Evolutionary conservation across 805 yeast species (phyloP), one percentile per base, ranked within the genome.

Genomic region (Wickerhamomyces subpelliculosus): DNA sequence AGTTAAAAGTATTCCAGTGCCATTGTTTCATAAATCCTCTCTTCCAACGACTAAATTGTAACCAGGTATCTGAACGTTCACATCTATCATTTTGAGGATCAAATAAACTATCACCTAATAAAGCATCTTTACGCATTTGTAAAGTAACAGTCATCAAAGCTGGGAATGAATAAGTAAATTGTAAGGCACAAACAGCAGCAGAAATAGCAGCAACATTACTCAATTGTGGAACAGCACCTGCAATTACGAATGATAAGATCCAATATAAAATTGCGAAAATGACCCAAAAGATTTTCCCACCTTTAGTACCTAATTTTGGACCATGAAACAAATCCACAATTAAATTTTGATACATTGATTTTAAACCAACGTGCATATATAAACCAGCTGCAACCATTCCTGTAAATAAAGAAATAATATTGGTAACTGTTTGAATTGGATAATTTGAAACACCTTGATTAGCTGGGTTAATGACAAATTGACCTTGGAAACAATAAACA

Each of bases 291-390:
- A 44, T 26, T 32, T 52, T 48, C 16, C 61, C 61, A 17, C 16
- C 14, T 20, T 35, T 44, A 6, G 58, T 47, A 8, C 40, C 38
- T 12, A 54, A 38, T 22, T 41, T 40, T 12, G 58, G 48, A 3
- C 47, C 41, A 17, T 44, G 42, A 36, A 52, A 40, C 10, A 51
- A 21, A 32, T 41, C 45, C 31, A 41, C 38, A 11, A 41, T 38
- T 12, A 41, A 20, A 32, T 38, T 41, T 17, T 62, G 63, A 57
- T 68, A 70, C 20, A 62, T 39, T n/a, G 65, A 67, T 53, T 70
- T 70, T 42, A 67, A 52, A 28, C 72, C 72, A 34, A 70, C 60
- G 49, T 70, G 70, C 21, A 71, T 72, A 44, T 67, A 70, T 40
- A 70, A 58, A 13, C 63, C 63, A 27, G 67, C 70, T 26, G 73